Percentiles rank a stretch among this genome's conserved stretches.
phyloP scores from a whole-genome alignment of 108 stramenopile genomes.

The Licmophora abbreviata region DNA sequence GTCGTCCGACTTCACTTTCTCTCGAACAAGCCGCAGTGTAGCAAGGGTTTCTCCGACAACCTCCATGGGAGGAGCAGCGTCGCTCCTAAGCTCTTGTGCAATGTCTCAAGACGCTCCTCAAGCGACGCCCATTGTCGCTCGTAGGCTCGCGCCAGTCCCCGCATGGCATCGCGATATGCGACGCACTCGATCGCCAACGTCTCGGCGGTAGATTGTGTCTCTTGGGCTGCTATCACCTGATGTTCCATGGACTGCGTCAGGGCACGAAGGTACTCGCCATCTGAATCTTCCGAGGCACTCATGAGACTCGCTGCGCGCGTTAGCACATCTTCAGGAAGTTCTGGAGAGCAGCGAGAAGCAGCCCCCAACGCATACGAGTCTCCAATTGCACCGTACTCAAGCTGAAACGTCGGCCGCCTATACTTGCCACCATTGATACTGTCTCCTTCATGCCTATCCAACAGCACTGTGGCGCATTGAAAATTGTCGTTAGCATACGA shows the following conservation, averaged over 20 bases:
- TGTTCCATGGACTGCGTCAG: conserved; percentile 41
- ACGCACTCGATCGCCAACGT: conserved; percentile 15
- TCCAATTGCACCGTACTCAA: conserved; percentile 62
- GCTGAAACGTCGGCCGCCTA: conserved; percentile 38
- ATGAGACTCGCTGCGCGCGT: conserved; percentile 45
- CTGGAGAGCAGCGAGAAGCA: conserved; percentile 41
- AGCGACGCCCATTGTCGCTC: conserved; percentile 36
- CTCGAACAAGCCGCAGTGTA: conserved; percentile 37
- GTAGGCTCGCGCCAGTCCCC: conserved; percentile 46
- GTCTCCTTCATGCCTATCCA: conserved; percentile 16
- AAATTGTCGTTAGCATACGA: conserved; percentile 40
- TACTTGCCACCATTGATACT: conserved; percentile 6
- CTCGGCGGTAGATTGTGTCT: conserved; percentile 19
- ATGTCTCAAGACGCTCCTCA: conserved; percentile 35
- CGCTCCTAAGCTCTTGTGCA: conserved; percentile 25
- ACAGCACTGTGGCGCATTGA: conserved; percentile 55
- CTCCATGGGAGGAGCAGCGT: conserved; percentile 21
- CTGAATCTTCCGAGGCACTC: conserved; percentile 4
- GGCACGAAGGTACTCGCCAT: conserved; percentile 7
- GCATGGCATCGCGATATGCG: conserved; percentile 35
- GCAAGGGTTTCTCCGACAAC: conserved; percentile 59
- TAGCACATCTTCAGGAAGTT: conserved; percentile 57
- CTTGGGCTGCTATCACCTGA: conserved; percentile 20
- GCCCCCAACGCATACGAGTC: conserved; percentile 74
- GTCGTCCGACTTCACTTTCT: conserved; percentile 31